These are phyloP conservation scores for Chaetomiaceae sp. DNA, from an alignment of 2,329 filamentous ascomycete genomes.

Conservation along the genomic window DNA sequence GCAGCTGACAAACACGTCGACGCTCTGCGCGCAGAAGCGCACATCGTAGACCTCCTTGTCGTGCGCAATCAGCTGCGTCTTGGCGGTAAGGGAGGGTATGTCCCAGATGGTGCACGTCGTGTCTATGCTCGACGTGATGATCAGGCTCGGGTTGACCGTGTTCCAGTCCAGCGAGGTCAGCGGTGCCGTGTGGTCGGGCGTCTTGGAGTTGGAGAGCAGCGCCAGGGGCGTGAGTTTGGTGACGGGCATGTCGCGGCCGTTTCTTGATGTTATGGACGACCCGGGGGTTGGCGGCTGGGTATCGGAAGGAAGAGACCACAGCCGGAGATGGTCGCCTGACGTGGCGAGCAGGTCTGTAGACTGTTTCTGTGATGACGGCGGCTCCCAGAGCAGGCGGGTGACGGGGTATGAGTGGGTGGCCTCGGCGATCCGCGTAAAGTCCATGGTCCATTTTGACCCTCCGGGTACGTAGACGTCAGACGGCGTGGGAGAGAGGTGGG, in stretches of 20 bases:
- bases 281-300: constrained; percentile 52
- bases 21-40: constrained; percentile 93
- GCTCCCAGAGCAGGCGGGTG: constrained; percentile 92
- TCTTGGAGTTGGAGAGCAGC: constrained; percentile 94
- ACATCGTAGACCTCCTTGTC: constrained; percentile 99
- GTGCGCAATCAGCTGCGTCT: constrained; percentile 96
- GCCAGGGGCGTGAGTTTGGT: constrained; percentile 88
- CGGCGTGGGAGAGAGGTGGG: constrained; percentile 68
- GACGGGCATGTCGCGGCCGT: constrained; percentile 53
- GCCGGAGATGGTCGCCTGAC: constrained; percentile 84
- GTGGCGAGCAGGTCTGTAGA: constrained; percentile 92
- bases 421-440: constrained; percentile 91
- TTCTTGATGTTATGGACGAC: constrained; percentile 62
- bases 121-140: constrained; percentile 98
- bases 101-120: constrained; percentile 99
- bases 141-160: constrained; percentile 89
- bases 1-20: constrained; percentile 98
- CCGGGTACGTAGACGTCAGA: constrained; percentile 66
- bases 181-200: constrained; percentile 93
- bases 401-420: constrained; percentile 97
- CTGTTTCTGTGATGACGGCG: constrained; percentile 89
- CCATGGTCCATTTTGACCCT: constrained; percentile 69
- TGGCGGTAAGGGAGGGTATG: constrained; percentile 93
- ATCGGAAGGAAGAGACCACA: constrained; percentile 86
- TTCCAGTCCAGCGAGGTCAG: constrained; percentile 98